Base-by-base conservation (phyloP, 768 basidiomycete species). In the Trametes cubensis region DNA sequence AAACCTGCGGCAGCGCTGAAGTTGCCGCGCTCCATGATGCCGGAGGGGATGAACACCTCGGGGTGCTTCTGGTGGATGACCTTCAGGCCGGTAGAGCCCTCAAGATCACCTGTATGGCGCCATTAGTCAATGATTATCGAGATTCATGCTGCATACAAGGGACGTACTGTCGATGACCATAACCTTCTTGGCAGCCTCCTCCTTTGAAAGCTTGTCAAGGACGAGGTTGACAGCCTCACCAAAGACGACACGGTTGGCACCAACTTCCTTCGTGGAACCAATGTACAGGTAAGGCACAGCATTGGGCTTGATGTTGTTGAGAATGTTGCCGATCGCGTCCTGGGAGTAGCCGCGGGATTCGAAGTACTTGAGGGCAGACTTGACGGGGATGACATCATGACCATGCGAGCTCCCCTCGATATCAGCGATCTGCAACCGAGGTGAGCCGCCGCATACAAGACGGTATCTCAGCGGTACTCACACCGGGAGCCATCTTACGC, bases 31-130 rank as follows among this genome's bases (percentile, higher is more conserved):
- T 72, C 71, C 71, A 72, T 72, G 73, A 92, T 89, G 45, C 90
- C 92, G n/a, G 88, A 91, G 6, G 89, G 83, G 47, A 92, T 64
- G 71, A 93, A 94, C 18, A 92, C 90, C 72, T 94, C 92, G 2
- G 93, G 93, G 69, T 94, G 90, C 75, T 91, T 92, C 76, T 92
- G 85, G 74, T 94, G 92, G 61, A 95, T 94, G 51, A 81, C 85
- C 75, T 92, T 94, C 67, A 95, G 76, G 58, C 93, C 93, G 28
- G 93, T 95, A 0, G 93, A 94, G 38, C 93, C 93, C 78, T 95
- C 92, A 49, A 94, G 76, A 71, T 94, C 92, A 69, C 85, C 88
- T 90, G 60, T n/a, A 44, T 41, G 21, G 3, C 15, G 42, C 5
- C 15, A 60, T 28, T 15, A 40, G 15, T 58, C 6, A 45, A 58